Base-by-base conservation (phyloP, 495 filamentous ascomycete genomes). In the Amniculicola lignicola region DNA sequence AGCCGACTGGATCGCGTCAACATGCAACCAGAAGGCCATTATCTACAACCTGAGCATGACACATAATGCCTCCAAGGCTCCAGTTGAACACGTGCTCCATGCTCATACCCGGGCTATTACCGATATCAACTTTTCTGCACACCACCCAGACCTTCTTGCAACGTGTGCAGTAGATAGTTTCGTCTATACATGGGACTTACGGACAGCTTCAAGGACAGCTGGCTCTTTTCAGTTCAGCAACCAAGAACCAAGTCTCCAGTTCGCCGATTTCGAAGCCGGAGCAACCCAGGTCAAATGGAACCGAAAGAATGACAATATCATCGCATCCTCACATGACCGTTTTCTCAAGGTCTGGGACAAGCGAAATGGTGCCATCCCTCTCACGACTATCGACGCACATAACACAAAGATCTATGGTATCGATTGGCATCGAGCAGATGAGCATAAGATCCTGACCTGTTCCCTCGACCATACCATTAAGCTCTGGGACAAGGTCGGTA, bases 201-300 rank as follows among this genome's bases (percentile, higher is more conserved):
- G 92, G 15, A 77, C 76, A 53, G 84, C 89, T 1, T 77, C 79
- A n/a, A 81, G 83, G 41, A 87, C 89, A 0, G 86, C 78, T 11
- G 79, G 90, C 38, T 86, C 49, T 16, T 24, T 58, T 16, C 35
- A 35, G 42, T n/a, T n/a, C n/a, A n/a, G n/a, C n/a, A n/a, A n/a
- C n/a, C n/a, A n/a, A n/a, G 25, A 28, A 22, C 55, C 63, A 2
- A 36, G 29, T 14, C 21, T 48, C 2, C 52, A 10, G 2, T 93
- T 95, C 62, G 92, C 88, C 49, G 89, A 97, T 71, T 97, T 90
- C 87, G 88, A 90, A 67, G 91, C 90, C 22, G 92, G 91, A 7
- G 91, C 90, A 15, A 96, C 91, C 3, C 92, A 97, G 67, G 92
- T 96, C 48, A 97, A 96, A 70, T 96, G 89, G 79, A 96, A 90